phyloP scores from a whole-genome alignment of 495 filamentous ascomycete species.

The Lichina pygmaea region DNA sequence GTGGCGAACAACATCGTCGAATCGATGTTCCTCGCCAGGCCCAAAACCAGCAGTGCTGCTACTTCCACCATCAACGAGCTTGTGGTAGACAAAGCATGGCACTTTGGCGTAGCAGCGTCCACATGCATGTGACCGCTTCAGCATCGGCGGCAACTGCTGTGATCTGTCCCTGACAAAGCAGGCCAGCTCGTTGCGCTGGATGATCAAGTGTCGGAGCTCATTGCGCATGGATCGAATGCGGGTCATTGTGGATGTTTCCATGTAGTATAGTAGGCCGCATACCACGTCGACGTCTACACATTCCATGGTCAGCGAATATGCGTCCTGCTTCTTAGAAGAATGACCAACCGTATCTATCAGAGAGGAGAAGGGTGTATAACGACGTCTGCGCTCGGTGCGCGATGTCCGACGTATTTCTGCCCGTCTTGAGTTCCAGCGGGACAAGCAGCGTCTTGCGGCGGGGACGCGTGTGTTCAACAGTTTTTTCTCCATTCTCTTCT shows the following conservation, averaged over 20 bases:
- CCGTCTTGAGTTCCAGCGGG: constrained; percentile 87
- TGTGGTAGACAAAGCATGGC: constrained; percentile 83
- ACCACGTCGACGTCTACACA: constrained; percentile 50
- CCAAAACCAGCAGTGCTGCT: constrained; percentile 39
- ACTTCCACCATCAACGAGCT: constrained; percentile 60
- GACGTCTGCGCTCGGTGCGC: constrained; percentile 81
- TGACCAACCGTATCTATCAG: constrained; percentile 62
- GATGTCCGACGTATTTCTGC: constrained; percentile 43
- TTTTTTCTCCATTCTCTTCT: constrained; percentile 4
- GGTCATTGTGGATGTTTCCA: constrained; percentile 63
- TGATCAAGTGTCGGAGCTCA: constrained; percentile 84
- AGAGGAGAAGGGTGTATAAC: constrained; percentile 75
- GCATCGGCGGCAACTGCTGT: constrained; percentile 58
- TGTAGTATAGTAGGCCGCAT: constrained; percentile 81
- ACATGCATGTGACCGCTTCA: constrained; percentile 49
- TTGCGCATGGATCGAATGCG: constrained; percentile 60
- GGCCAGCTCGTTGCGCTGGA: constrained; percentile 76
- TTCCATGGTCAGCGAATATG: not conserved
- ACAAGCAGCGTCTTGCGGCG: constrained; percentile 40
- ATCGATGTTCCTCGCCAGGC: constrained; percentile 30
- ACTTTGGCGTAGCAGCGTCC: constrained; percentile 65
- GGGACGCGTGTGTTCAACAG: not conserved
- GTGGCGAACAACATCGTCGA: constrained; percentile 47
- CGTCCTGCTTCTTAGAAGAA: not conserved
- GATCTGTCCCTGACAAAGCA: constrained; percentile 50